phyloP scores from a whole-genome alignment of 2,329 filamentous ascomycete genomes.

The Aspergillus ochraceoroseus region DNA sequence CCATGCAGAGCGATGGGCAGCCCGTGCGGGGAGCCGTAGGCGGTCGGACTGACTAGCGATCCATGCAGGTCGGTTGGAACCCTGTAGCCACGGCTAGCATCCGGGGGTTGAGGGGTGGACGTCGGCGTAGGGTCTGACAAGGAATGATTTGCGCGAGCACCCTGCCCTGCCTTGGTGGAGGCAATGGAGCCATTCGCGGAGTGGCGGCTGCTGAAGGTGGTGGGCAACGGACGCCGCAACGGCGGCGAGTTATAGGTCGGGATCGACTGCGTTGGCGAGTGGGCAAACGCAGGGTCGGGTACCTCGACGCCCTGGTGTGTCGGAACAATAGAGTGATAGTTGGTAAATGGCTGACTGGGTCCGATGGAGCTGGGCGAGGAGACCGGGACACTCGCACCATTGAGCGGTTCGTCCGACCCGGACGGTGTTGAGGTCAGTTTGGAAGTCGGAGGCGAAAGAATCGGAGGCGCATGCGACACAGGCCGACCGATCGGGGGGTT shows the following conservation, averaged over 20 bases:
- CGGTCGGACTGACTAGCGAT: conserved; percentile 17
- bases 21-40: conserved; percentile 18
- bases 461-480: conserved; percentile 18
- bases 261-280: conserved; percentile 27
- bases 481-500: conserved; percentile 21
- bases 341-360: conserved; percentile 16
- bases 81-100: conserved; percentile 17
- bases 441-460: conserved; percentile 12
- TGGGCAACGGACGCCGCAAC: conserved; percentile 23
- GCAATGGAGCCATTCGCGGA: conserved; percentile 16
- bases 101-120: conserved; percentile 16
- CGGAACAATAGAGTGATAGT: conserved; percentile 27
- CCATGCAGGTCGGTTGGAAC: conserved; percentile 20
- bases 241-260: conserved; percentile 27
- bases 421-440: conserved; percentile 9
- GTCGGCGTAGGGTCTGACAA: conserved; percentile 9
- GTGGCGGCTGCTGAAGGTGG: conserved; percentile 10
- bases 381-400: conserved; percentile 22
- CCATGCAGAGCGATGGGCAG: conserved; percentile 20
- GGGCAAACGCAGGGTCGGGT: conserved; percentile 26
- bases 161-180: conserved; percentile 18
- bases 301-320: conserved; percentile 23
- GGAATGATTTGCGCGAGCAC: conserved; percentile 14
- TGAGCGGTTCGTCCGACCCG: conserved; percentile 11
- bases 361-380: conserved; percentile 26